A percentile compares a stretch with the other conserved stretches of the same genome.
Evolutionary conservation across 2,329 filamentous ascomycete genomes (phyloP).

Genomic region (Lachnellula occidentalis): DNA sequence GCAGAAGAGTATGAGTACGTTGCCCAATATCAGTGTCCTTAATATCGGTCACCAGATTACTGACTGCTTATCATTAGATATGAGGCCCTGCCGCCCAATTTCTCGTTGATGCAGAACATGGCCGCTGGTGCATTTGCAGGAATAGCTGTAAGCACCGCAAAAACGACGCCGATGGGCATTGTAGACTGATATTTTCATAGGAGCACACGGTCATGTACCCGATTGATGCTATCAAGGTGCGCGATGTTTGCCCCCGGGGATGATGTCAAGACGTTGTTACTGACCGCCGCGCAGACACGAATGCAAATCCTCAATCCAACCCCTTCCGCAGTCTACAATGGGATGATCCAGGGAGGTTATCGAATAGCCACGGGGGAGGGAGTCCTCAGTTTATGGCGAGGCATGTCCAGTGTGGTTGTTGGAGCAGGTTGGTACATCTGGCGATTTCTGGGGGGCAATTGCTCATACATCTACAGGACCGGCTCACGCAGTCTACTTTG

Average conservation of each 20-base stretch:
- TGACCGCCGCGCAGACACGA: slow-evolving; percentile 61
- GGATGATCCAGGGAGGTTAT: slow-evolving; percentile 86
- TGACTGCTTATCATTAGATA: slow-evolving; percentile 49
- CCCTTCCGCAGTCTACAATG: slow-evolving; percentile 75
- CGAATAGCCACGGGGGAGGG: slow-evolving; percentile 90
- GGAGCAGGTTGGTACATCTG: slow-evolving; percentile 68
- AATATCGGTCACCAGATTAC: slow-evolving; percentile 10
- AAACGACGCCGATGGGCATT: slow-evolving; percentile 10
- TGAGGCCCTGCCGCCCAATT: slow-evolving; percentile 90
- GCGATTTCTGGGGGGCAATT: slow-evolving; percentile 2
- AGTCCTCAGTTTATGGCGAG: slow-evolving; percentile 87
- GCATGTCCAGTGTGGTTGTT: slow-evolving; percentile 91
- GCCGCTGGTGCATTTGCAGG: slow-evolving; percentile 92
- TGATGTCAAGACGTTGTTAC: slow-evolving; percentile 11
- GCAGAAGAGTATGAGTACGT: slow-evolving; percentile 64
- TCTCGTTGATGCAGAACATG: slow-evolving; percentile 93
- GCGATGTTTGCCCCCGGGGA: slow-evolving; percentile 6
- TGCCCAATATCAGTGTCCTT: not conserved
- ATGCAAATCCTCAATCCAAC: slow-evolving; percentile 94
- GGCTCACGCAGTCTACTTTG: slow-evolving; percentile 96
- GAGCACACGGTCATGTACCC: slow-evolving; percentile 99
- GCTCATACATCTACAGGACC: slow-evolving; percentile 57
- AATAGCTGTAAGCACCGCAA: slow-evolving; percentile 25
- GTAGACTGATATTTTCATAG: slow-evolving; percentile 40
- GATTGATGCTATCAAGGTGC: slow-evolving; percentile 93